Evolutionary conservation across 2,329 filamentous ascomycete genomes (phyloP), one percentile per base, ranked within the genome.

Genomic region (Neofusicoccum sp.): DNA sequence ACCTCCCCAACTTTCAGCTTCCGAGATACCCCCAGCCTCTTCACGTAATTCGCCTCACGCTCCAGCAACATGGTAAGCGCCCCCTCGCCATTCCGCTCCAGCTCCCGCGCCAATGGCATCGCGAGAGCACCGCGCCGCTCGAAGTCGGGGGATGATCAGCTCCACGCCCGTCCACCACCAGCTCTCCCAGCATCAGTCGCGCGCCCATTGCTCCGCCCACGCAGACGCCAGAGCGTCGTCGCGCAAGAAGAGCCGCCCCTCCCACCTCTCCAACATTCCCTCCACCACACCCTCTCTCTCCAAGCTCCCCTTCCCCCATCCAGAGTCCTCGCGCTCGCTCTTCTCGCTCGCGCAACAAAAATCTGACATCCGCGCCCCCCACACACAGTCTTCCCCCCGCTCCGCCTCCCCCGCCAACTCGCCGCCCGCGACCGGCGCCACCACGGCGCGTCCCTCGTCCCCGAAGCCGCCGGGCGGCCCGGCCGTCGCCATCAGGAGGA

Each of bases 401-500:
- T 64, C 73, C 49, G 69, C 67, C 60, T 76, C 74, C 28, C 73
- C 74, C 48, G 76, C 64, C 51, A 73, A 73, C 66, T 67, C 69
- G 64, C 59, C 59, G 24, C 70, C 69, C 61, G 65, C 67, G 82
- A 84, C 84, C 62, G 90, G 89, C 77, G 83, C 87, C 63, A 86
- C 84, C 73, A 84, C 87, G 72, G 87, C 84, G 72, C 91, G 93
- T 66, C 88, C 91, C 61, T 89, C 90, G 31, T 96, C 93, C 53
- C 93, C 93, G 63, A 88, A 91, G 70, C 89, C 92, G 65, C 95
- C 95, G 28, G 95, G 95, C 67, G 95, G 95, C 69, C 92, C 95
- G 71, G 92, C 95, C 76, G 96, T 93, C 68, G 93, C 92, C 64
- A 96, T 99, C 80, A 88, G 95, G 77, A 89, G 95, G 76, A 91